Evolutionary conservation across 345 rosid species (phyloP).

Genomic region (Excoecaria cochinchinensis): DNA sequence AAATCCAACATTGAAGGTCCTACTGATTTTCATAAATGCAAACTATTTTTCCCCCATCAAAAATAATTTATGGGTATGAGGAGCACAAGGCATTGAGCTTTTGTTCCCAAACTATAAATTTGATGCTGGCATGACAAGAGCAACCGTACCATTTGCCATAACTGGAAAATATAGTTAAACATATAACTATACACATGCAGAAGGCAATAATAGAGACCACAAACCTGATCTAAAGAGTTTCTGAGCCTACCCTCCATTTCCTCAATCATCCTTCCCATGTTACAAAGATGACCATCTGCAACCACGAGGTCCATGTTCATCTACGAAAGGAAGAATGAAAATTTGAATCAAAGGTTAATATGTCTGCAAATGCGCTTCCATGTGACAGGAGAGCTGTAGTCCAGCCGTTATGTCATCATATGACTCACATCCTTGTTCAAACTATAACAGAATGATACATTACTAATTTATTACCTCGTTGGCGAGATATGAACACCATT

Average conservation of each 20-base stretch:
- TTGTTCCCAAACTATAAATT: neutral
- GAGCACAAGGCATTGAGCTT: neutral
- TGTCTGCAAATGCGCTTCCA: neutral
- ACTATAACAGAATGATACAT: neutral
- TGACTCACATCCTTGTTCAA: neutral
- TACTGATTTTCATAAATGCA: neutral
- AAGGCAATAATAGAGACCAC: neutral
- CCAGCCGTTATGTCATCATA: neutral
- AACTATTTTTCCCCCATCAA: neutral
- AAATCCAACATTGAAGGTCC: neutral
- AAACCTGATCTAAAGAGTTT: constrained; percentile 92
- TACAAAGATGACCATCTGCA: constrained; percentile 91
- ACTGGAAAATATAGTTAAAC: neutral
- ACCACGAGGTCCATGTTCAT: constrained; percentile 84
- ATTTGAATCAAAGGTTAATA: neutral
- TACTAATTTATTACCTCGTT: neutral
- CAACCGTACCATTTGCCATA: too few relatives aligned
- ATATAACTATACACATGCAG: neutral
- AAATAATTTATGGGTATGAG: neutral
- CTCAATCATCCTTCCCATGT: constrained; percentile 99
- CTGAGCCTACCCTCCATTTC: constrained; percentile 95
- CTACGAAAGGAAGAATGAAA: constrained; percentile 30
- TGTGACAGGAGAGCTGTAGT: neutral
- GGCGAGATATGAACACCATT: neutral
- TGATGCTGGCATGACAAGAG: too few relatives aligned